phyloP scores from a whole-genome alignment of 2,329 filamentous ascomycete species.

The Ophiostoma perfectum region DNA sequence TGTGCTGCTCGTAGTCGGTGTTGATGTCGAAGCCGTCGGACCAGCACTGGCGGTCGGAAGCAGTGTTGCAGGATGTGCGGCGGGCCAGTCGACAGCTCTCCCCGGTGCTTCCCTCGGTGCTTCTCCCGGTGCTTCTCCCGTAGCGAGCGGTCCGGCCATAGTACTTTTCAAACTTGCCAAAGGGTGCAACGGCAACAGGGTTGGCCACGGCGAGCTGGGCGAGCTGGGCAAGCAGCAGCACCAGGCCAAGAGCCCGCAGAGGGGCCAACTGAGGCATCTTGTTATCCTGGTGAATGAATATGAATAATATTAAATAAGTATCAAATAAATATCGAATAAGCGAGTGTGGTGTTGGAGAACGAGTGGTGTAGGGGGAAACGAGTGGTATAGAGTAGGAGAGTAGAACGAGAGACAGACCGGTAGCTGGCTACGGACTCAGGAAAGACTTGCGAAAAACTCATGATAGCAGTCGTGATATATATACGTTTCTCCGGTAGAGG shows the following conservation, averaged over 20 bases:
- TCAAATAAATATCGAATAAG: not conserved
- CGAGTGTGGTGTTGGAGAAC: not conserved
- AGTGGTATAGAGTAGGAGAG: not conserved
- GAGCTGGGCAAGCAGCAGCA: slow-evolving; percentile 8
- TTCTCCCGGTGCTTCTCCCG: not conserved
- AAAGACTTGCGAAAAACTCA: not conserved
- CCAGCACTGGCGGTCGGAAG: slow-evolving; percentile 27
- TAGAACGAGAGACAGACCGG: not conserved
- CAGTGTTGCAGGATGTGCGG: slow-evolving; percentile 24
- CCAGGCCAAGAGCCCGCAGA: not conserved
- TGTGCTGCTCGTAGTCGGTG: slow-evolving; percentile 27
- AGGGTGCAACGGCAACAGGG: not conserved
- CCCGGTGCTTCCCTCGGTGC: not conserved
- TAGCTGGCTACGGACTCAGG: not conserved
- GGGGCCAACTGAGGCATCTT: not conserved
- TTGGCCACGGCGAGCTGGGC: not conserved
- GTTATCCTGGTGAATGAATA: too few species aligned
- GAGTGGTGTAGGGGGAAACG: not conserved
- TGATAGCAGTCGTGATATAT: not conserved
- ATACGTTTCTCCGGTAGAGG: not conserved
- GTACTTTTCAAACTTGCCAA: not conserved
- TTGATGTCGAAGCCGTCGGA: slow-evolving; percentile 26
- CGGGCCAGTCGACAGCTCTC: not conserved
- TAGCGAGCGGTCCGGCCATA: not conserved
- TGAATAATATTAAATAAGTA: not conserved